Percentiles rank a stretch among this genome's conserved stretches.
phyloP scores from a whole-genome alignment of 495 filamentous ascomycete species.

The Talaromyces adpressus region DNA sequence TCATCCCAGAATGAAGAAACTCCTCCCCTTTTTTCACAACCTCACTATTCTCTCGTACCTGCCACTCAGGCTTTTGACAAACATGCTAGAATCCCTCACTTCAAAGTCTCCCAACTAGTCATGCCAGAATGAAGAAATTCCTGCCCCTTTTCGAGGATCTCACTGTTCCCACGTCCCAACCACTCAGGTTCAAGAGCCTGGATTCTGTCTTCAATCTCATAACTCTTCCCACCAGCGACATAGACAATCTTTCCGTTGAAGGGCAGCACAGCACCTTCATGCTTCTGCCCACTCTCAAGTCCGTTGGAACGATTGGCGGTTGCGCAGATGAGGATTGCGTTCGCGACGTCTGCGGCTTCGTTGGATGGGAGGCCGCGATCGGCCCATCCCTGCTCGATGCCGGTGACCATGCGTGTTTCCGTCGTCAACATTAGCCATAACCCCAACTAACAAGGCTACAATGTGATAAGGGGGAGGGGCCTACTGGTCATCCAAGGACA shows the following conservation, averaged over 20 bases:
- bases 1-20: too few species aligned
- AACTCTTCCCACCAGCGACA: slow-evolving; percentile 25
- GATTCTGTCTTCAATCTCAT: slow-evolving; percentile 29
- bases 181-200: slow-evolving; percentile 24
- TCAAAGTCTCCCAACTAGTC: slow-evolving; percentile 14
- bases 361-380: slow-evolving; percentile 22
- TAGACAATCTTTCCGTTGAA: slow-evolving; percentile 28
- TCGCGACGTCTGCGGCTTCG: slow-evolving; percentile 24
- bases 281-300: slow-evolving; percentile 1
- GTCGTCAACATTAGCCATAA: not conserved
- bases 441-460: too few species aligned
- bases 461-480: slow-evolving; percentile 5
- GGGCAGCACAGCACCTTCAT: slow-evolving; percentile 18
- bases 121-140: slow-evolving; percentile 20
- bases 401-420: slow-evolving; percentile 27
- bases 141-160: slow-evolving; percentile 20
- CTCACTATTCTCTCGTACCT: too few species aligned
- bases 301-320: slow-evolving; percentile 16
- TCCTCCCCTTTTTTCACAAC: too few species aligned
- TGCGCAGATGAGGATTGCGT: slow-evolving; percentile 22
- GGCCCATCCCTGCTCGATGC: slow-evolving; percentile 28
- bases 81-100: not conserved
- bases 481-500: slow-evolving; percentile 37
- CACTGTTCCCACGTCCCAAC: slow-evolving; percentile 25
- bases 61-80: too few species aligned